Evolutionary conservation across 441 rosid genomes (phyloP).

Genomic region (Jatropha podagrica): DNA sequence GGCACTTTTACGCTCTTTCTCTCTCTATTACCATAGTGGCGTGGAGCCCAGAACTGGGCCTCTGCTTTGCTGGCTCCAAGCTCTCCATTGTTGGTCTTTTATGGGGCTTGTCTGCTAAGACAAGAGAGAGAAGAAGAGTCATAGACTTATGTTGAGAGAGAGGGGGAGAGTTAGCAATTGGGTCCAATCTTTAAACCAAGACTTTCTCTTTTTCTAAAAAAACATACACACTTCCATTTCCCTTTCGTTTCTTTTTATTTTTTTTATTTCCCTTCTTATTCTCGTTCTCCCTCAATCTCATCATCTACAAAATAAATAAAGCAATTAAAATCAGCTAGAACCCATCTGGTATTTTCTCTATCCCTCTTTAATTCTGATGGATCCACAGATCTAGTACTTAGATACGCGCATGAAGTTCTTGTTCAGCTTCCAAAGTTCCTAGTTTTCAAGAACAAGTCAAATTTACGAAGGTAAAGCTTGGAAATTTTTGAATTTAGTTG

Average conservation of each 20-base stretch:
- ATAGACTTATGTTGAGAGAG: constrained; percentile 5
- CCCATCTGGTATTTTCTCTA: constrained; percentile 17
- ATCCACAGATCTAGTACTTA: constrained; percentile 61
- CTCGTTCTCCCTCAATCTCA: constrained; percentile 22
- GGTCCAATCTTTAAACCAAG: constrained; percentile 25
- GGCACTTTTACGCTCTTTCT: neutral
- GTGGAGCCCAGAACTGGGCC: constrained; percentile 84
- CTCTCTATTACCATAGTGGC: constrained; percentile 16
- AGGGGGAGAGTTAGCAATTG: constrained; percentile 7
- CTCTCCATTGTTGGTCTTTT: constrained; percentile 67
- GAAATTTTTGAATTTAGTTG: constrained; percentile 18
- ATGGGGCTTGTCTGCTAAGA: constrained; percentile 63
- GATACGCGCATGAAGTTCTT: constrained; percentile 23
- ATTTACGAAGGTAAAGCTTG: constrained; percentile 27
- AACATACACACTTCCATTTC: constrained; percentile 1
- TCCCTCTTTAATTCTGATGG: constrained; percentile 31
- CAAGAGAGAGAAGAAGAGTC: constrained; percentile 14
- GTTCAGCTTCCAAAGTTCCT: constrained; percentile 20
- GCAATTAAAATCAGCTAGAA: neutral
- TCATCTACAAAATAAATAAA: neutral
- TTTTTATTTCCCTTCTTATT: constrained; percentile 13
- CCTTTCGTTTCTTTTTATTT: neutral
- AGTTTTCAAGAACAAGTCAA: constrained; percentile 23
- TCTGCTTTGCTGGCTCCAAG: constrained; percentile 75
- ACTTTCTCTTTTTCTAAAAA: neutral